Evolutionary conservation across 2,329 filamentous ascomycete genomes (phyloP).

Genomic region (Arthroderma uncinatum): DNA sequence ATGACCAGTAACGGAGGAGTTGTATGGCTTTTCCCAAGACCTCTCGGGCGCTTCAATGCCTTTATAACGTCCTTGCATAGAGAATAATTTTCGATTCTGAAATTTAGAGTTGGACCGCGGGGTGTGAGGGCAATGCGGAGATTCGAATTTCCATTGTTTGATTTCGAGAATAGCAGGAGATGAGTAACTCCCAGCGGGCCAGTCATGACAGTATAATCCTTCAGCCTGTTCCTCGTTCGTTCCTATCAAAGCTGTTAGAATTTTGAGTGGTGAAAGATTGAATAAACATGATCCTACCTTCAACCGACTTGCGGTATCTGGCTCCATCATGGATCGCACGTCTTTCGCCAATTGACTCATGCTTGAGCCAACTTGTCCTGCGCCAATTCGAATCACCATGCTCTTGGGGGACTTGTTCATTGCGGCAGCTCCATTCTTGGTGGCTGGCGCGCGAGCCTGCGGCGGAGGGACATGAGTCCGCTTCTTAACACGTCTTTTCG

Average conservation of each 20-base stretch:
- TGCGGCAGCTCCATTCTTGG: conserved; percentile 42
- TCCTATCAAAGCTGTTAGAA: conserved; percentile 40
- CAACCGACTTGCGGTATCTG: conserved; percentile 75
- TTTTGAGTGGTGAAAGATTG: background rate
- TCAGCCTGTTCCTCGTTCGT: conserved; percentile 72
- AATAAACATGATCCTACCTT: conserved; percentile 41
- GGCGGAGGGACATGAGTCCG: conserved; percentile 58
- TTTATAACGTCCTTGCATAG: conserved; percentile 81
- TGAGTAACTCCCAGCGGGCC: conserved; percentile 89
- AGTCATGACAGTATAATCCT: conserved; percentile 91
- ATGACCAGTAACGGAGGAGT: conserved; percentile 87
- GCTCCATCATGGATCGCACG: conserved; percentile 89
- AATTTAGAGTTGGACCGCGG: conserved; percentile 83
- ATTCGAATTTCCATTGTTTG: conserved; percentile 82
- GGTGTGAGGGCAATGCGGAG: conserved; percentile 78
- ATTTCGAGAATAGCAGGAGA: conserved; percentile 83
- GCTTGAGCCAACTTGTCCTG: conserved; percentile 81
- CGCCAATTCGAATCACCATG: conserved; percentile 96
- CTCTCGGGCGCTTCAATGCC: conserved; percentile 70
- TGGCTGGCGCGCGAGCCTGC: conserved; percentile 42
- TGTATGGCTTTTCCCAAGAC: conserved; percentile 72
- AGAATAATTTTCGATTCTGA: conserved; percentile 89
- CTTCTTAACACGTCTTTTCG: conserved; percentile 72
- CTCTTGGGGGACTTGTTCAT: conserved; percentile 68
- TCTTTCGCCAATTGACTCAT: conserved; percentile 86